phyloP scores from a whole-genome alignment of 768 basidiomycete genomes.

The Mycena filopes region DNA sequence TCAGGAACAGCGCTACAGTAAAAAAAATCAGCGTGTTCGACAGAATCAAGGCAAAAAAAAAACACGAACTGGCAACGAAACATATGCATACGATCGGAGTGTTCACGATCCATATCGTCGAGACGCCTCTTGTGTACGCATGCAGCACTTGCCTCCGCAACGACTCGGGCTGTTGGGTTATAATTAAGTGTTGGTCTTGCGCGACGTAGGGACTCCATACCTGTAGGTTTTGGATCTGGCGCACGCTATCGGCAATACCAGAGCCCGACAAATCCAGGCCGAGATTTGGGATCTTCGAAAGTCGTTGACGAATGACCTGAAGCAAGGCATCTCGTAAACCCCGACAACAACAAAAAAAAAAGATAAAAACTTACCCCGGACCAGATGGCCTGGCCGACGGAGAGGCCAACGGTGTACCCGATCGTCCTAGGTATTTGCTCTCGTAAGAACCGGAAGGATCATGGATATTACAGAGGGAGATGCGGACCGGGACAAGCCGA shows the following conservation, averaged over 20 bases:
- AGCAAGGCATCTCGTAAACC: background rate
- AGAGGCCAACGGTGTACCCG: slow-evolving; percentile 82
- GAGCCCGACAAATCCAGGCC: slow-evolving; percentile 24
- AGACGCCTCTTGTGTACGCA: slow-evolving; percentile 29
- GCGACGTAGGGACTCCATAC: background rate
- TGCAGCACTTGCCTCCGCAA: slow-evolving; percentile 22
- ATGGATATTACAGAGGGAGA: slow-evolving; percentile 50
- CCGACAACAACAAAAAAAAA: no score
- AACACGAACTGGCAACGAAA: slow-evolving; percentile 22
- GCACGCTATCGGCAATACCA: slow-evolving; percentile 23
- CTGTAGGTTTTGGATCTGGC: slow-evolving; percentile 18
- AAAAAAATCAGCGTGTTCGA: background rate
- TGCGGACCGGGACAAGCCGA: slow-evolving; percentile 72
- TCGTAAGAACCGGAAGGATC: slow-evolving; percentile 1
- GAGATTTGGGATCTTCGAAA: slow-evolving; percentile 23
- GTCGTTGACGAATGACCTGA: slow-evolving; percentile 14
- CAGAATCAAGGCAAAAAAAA: background rate
- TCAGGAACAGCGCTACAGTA: slow-evolving; percentile 28
- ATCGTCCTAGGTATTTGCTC: slow-evolving; percentile 62
- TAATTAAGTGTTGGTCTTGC: background rate
- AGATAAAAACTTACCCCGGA: slow-evolving; percentile 66
- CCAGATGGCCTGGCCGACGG: slow-evolving; percentile 78
- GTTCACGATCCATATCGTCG: slow-evolving; percentile 27
- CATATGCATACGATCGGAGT: slow-evolving; percentile 27
- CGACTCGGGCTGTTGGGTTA: slow-evolving; percentile 20